Conservation (phyloP, 345 rosid genomes). For the Dipteronia dyeriana region DNA sequence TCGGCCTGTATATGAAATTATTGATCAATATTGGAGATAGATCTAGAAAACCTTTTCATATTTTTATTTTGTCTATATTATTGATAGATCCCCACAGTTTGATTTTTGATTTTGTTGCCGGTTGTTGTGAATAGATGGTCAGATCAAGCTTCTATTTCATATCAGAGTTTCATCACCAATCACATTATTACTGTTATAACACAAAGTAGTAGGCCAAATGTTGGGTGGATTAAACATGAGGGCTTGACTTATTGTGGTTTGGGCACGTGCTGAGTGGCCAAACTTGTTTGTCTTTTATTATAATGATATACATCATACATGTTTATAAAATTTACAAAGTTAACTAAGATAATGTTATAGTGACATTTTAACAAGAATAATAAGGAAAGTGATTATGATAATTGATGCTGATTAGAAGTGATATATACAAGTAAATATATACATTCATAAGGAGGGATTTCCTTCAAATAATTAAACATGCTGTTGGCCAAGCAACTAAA, state of each 20-base stretch:
- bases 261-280: not conserved
- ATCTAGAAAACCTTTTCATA: not conserved
- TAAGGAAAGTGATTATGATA: not conserved
- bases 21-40: constrained; percentile 3
- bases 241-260: not conserved
- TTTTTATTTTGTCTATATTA: not conserved
- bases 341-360: not conserved
- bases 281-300: constrained; percentile 1
- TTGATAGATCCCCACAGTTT: constrained; percentile 16
- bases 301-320: not conserved
- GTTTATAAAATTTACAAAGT: not conserved
- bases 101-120: constrained; percentile 14
- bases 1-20: constrained; percentile 14
- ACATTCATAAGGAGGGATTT: not conserved
- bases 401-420: not conserved
- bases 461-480: not conserved
- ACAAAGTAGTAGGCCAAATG: not conserved
- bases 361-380: not conserved
- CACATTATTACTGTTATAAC: not conserved
- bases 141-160: constrained; percentile 17
- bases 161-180: not conserved
- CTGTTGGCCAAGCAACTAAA: not conserved
- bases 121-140: constrained; percentile 20
- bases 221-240: not conserved
- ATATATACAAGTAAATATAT: too few species aligned